phyloP scores from a whole-genome alignment of 225 moss, liverwort and hornwort genomes.

The Pseudoscleropodium purum region DNA sequence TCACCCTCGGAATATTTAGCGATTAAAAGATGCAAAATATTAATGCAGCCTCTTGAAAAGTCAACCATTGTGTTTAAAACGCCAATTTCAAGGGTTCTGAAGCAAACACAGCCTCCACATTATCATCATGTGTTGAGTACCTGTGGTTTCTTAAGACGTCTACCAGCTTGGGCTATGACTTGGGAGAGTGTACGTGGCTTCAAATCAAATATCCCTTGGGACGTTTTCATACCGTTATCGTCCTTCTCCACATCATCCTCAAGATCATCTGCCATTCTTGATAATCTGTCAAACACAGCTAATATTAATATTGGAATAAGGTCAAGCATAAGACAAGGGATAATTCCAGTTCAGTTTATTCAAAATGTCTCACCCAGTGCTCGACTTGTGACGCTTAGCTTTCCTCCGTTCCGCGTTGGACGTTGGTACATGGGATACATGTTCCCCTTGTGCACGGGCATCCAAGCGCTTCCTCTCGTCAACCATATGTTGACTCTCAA shows the following conservation, averaged over 20 bases:
- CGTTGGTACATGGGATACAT: slow-evolving; percentile 54
- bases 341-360: background rate
- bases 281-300: slow-evolving; percentile 35
- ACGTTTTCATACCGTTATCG: slow-evolving; percentile 7
- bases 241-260: slow-evolving; percentile 71
- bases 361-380: slow-evolving; percentile 41
- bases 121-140: slow-evolving; percentile 4
- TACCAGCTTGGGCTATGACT: slow-evolving; percentile 83
- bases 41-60: background rate
- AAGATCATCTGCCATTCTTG: slow-evolving; percentile 68
- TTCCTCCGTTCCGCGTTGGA: slow-evolving; percentile 73
- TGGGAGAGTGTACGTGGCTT: slow-evolving; percentile 76
- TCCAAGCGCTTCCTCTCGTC: slow-evolving; percentile 83
- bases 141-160: slow-evolving; percentile 67
- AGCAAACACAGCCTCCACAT: background rate
- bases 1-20: background rate
- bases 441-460: slow-evolving; percentile 61
- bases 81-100: background rate
- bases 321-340: background rate
- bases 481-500: slow-evolving; percentile 76
- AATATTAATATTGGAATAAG: background rate
- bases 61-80: background rate
- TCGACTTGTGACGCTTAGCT: slow-evolving; percentile 60
- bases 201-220: slow-evolving; percentile 12
- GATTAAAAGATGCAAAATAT: background rate